Evolutionary conservation across 1,284 basidiomycete species (phyloP), one percentile per base, ranked within the genome.

Genomic region (Boletellus sp.): DNA sequence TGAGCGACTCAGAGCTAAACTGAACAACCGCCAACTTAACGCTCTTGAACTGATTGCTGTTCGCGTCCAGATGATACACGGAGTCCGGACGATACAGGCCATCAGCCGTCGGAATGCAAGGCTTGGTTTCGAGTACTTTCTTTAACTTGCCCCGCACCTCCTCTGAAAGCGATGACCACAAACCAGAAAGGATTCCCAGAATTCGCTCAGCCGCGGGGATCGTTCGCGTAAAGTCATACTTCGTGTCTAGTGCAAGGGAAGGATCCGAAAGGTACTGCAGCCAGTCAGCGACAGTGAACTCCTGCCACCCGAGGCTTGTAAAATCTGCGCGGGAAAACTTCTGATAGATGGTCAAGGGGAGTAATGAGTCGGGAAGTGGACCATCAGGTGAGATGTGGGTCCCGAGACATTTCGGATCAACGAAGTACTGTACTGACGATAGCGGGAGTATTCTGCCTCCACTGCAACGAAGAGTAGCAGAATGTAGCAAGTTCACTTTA

Each of bases 141-240:
- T 72, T 21, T 67, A 60, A 5, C 77, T 73, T 0, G 81, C 67
- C 3, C 7, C 6, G 38, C 4, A 44, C 11, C 5, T 49, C 13
- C 0, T 44, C 41, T 13, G 50, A 36, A 19, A 92, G 62, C 4
- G 81, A 81, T 91, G 92, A 97, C 1, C 82, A 79, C 8, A 86
- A 80, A 26, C 24, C 24, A 0, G 85, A 76, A 3, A 97, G 65
- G 28, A 85, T 76, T 8, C 65, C 67, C 2, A 98, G 71, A 1
- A 95, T 85, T 30, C 80, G 80, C 65, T 97, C 93, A 0, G 93
- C 83, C 78, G 94, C 97, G 4, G 73, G 63, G 0, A 86, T 73
- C 0, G 87, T 90, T 3, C 71, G 58, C 3, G 79, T 77, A 30
- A 96, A 71, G 66, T 95, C 84, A 43, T 81, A 78, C 47, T 83